Conservation (phyloP, 2,329 filamentous ascomycete species). For the Colletotrichum higginsianum region DNA sequence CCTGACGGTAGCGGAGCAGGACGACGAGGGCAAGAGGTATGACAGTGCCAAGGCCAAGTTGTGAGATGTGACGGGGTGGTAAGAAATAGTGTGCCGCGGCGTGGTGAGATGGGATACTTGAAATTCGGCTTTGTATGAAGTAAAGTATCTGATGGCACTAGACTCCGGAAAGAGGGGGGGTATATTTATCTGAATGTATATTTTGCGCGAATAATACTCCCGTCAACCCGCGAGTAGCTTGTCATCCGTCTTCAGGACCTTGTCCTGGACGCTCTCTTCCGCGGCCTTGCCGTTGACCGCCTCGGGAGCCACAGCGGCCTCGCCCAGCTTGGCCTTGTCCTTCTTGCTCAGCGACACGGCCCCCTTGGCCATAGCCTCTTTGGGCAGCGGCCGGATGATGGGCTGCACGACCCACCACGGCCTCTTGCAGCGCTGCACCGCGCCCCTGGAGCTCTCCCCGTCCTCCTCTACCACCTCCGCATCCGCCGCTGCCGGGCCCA, state of each 20-base stretch:
- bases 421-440: constrained; percentile 80
- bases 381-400: constrained; percentile 87
- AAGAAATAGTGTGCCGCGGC: not conserved
- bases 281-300: constrained; percentile 8
- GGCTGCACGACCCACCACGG: constrained; percentile 95
- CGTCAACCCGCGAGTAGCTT: constrained; percentile 41
- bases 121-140: not conserved
- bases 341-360: constrained; percentile 83
- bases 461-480: constrained; percentile 55
- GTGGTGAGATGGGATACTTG: not conserved
- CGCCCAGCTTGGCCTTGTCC: constrained; percentile 62
- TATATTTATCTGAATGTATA: constrained; percentile 14
- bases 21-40: constrained; percentile 81
- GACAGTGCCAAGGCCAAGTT: constrained; percentile 71
- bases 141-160: not conserved
- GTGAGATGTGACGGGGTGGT: constrained; percentile 44
- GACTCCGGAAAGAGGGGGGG: constrained; percentile 13
- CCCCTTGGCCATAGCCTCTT: constrained; percentile 88
- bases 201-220: not conserved
- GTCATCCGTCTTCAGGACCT: constrained; percentile 41
- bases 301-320: constrained; percentile 27
- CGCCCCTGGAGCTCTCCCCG: constrained; percentile 73
- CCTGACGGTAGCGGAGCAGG: constrained; percentile 81
- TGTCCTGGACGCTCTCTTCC: constrained; percentile 36
- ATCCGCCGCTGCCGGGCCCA: constrained; percentile 41